Conservation (phyloP, 116 monocot genomes). For the Papilionanthe hybrid region DNA sequence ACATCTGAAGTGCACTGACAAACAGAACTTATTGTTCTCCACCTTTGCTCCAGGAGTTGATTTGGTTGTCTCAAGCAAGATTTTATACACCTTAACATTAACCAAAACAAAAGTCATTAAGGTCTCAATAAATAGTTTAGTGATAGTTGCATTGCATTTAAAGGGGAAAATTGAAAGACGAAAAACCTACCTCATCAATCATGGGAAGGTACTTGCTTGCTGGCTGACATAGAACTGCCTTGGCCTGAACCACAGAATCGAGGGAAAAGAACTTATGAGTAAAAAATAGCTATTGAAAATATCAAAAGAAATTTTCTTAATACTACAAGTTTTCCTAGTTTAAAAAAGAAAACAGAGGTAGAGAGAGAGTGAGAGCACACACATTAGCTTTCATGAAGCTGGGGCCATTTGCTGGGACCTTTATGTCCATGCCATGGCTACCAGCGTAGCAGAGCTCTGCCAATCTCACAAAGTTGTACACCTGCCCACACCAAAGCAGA, state of each 20-base stretch:
- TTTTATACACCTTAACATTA: conserved; percentile 18
- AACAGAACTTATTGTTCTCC: conserved; percentile 49
- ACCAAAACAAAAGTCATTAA: neutral
- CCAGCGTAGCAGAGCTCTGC: conserved; percentile 59
- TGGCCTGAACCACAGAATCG: conserved; percentile 15
- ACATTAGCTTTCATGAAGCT: conserved; percentile 26
- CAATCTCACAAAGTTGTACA: conserved; percentile 39
- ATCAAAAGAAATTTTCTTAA: neutral
- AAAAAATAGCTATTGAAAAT: neutral
- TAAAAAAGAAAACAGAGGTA: neutral
- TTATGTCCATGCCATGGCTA: conserved; percentile 66
- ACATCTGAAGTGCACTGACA: conserved; percentile 38
- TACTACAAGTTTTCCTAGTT: neutral
- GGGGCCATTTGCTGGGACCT: conserved; percentile 27
- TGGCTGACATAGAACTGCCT: conserved; percentile 37
- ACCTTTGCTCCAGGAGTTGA: conserved; percentile 22
- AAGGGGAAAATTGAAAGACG: neutral
- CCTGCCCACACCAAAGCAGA: conserved; percentile 9
- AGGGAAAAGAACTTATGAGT: neutral
- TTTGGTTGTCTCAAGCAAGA: conserved; percentile 20
- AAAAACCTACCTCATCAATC: conserved; percentile 38
- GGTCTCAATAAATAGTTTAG: neutral
- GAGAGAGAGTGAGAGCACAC: neutral
- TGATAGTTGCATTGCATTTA: neutral
- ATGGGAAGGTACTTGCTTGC: conserved; percentile 51